Evolutionary conservation across 495 filamentous ascomycete genomes (phyloP), one percentile per base, ranked within the genome.

Genomic region (Lepidopterella palustris): DNA sequence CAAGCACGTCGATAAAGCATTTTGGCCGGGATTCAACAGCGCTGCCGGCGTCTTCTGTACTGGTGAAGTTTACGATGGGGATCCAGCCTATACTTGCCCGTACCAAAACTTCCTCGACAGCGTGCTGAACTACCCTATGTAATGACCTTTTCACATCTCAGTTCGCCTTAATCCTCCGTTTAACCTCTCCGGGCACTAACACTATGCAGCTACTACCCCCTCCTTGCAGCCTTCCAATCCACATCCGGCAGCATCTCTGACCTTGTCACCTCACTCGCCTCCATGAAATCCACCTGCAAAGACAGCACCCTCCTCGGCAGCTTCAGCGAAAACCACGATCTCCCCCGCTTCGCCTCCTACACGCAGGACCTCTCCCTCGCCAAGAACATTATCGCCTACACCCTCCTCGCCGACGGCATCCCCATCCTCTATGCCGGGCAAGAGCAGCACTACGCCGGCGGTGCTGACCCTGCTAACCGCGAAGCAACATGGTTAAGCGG

Each of bases 241-340:
- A 65, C 65, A 23, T 60, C 58, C 18, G 65, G 65, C 42, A 55
- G 48, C 55, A 64, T 69, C 40, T 52, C 45, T 5, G 35, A 42
- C 13, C 57, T 73, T 8, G 61, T 66, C 40, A 59, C 58, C 40
- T 45, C 58, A n/a, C 28, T 74, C 53, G 56, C 56, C 52, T 35
- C 42, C 18, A 57, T 72, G 26, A 67, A 82, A 39, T 71, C 64
- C 6, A 65, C 53, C 42, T 88, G 85, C 68, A 59, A 69, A 8
- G 87, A 90, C 60, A 76, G 80, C 0, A 85, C 80, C 5, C 74
- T 89, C 0, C 77, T 89, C 5, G 87, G 88, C 29, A 84, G 78
- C 3, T 95, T 95, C 72, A 58, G 84, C 13, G 89, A 92, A 64
- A 95, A 95, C 66, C 89, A 95, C 65, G 89, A 95, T 70, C 79